Evolutionary conservation across 257 asterid genomes (phyloP), one percentile per base, ranked within the genome.

Genomic region (Orobanche coerulescens): DNA sequence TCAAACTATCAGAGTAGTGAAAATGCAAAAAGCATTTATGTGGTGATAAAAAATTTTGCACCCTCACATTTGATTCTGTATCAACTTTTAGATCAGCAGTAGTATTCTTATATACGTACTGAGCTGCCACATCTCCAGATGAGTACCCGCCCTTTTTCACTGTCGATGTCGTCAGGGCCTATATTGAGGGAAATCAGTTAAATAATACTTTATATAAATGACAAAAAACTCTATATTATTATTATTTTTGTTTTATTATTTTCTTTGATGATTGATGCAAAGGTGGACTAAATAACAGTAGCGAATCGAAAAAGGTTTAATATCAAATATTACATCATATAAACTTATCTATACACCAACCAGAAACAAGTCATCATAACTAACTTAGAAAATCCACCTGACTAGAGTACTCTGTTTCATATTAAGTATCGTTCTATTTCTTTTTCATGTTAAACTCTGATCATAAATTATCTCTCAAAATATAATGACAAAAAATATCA

Each of bases 111-210:
- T 84, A 86, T 40, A 66, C 61, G 79, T 88, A 84, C 66, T 65
- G 84, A 44, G 84, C 86, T 65, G 79, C 85, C 37, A 92, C 80
- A 75, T 92, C 98, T 64, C 96, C 96, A 55, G 86, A 82, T 39
- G 96, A 78, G 58, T 84, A 83, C 44, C 91, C 94, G 66, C 94
- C 95, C 55, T 84, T 92, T 71, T 82, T 86, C 73, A 83, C 86
- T 0, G 93, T 79, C 49, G 96, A 71, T 69, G 98, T 68, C 46
- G 95, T 84, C 68, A 92, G 76, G 79, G 88, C 87, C 98, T 92
- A 66, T 56, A 75, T 70, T 46, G 37, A 26, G 18, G 50, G 51
- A 19, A 13, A 39, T 18, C 14, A 31, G 44, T 42, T 24, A 51
- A 64, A 26, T 1, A 15, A 20, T 49, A 26, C 11, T 14, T 52